Conservation (phyloP, 495 filamentous ascomycete species). For the Hypoxylon intermedium region DNA sequence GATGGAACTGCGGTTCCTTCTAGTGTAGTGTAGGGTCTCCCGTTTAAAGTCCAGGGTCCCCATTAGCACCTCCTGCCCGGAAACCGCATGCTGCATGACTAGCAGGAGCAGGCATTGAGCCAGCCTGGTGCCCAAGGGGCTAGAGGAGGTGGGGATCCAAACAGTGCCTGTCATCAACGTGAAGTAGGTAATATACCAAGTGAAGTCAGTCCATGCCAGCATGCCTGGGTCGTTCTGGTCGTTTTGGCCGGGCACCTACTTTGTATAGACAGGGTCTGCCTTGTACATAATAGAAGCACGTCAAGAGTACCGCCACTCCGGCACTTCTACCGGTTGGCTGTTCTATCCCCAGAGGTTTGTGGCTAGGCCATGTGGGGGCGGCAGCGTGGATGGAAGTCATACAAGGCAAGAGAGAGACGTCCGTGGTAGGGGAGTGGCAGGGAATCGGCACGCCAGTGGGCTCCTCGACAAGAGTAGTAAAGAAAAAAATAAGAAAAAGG, state of each 20-base stretch:
- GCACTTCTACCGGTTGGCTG: constrained; percentile 26
- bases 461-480: constrained; percentile 27
- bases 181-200: not conserved
- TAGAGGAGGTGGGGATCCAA: constrained; percentile 17
- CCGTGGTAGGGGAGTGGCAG: constrained; percentile 24
- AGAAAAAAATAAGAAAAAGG: constrained; percentile 23
- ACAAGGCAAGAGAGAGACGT: constrained; percentile 25
- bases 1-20: constrained; percentile 18
- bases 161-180: constrained; percentile 22
- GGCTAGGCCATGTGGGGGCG: constrained; percentile 32
- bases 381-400: constrained; percentile 15
- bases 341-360: constrained; percentile 26
- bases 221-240: constrained; percentile 21
- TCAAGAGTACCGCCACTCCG: constrained; percentile 24
- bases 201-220: not conserved
- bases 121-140: not conserved
- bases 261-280: constrained; percentile 12
- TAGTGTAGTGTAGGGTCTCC: constrained; percentile 19
- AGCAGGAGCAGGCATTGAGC: constrained; percentile 21
- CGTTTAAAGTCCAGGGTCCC: constrained; percentile 25
- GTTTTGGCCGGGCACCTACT: constrained; percentile 10
- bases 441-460: constrained; percentile 11
- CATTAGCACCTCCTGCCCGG: constrained; percentile 23
- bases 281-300: constrained; percentile 25
- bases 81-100: constrained; percentile 27